Conservation (phyloP, 1,284 basidiomycete genomes). For the Tilletiaria anomala region DNA sequence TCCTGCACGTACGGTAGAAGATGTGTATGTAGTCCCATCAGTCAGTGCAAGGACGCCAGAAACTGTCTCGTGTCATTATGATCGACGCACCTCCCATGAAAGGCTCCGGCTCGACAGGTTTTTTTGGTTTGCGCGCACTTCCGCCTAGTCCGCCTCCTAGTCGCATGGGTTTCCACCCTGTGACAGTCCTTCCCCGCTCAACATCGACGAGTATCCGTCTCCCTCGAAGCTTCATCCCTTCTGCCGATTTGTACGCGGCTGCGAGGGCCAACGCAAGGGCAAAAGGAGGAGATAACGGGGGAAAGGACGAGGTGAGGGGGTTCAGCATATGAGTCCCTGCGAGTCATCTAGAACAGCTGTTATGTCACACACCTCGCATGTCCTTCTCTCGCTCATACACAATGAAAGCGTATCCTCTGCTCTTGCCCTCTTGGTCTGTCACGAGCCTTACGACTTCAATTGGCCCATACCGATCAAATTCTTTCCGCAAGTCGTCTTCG, state of each 20-base stretch:
- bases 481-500: slow-evolving; percentile 76
- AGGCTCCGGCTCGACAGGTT: slow-evolving; percentile 5
- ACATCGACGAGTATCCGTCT: slow-evolving; percentile 93
- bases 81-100: neutral
- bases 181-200: slow-evolving; percentile 89
- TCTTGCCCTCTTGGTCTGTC: slow-evolving; percentile 62
- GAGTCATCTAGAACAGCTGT: no score
- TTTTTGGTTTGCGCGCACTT: slow-evolving; percentile 46
- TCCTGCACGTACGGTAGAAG: neutral
- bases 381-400: slow-evolving; percentile 95
- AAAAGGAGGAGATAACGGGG: neutral
- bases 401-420: slow-evolving; percentile 87
- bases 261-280: neutral
- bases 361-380: slow-evolving; percentile 52
- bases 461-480: slow-evolving; percentile 87
- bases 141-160: slow-evolving; percentile 91
- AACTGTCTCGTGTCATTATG: neutral
- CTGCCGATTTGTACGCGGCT: slow-evolving; percentile 99
- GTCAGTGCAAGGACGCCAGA: neutral
- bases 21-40: neutral
- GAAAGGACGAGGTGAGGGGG: neutral
- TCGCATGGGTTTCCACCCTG: slow-evolving; percentile 93
- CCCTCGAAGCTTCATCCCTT: slow-evolving; percentile 85
- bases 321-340: no score
- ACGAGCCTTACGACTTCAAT: slow-evolving; percentile 86